Percentiles rank a stretch among this genome's conserved stretches.
phyloP scores from a whole-genome alignment of 2,329 filamentous ascomycete species.

The Fusarium brevicatenulatum region DNA sequence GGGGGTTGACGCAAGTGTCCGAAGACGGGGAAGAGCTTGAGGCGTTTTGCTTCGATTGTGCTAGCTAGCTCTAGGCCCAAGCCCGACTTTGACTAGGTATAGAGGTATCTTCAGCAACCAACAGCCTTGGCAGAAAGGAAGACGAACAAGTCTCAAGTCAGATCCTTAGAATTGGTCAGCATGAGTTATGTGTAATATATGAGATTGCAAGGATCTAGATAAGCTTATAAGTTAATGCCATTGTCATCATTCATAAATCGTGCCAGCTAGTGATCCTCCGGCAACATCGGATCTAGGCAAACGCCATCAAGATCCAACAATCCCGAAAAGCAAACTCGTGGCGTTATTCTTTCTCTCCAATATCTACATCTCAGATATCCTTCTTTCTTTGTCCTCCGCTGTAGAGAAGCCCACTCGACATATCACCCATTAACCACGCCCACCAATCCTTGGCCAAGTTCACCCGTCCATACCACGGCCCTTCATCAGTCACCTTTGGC shows the following conservation, averaged over 20 bases:
- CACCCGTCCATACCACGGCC: conserved; percentile 51
- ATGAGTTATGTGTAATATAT: not conserved
- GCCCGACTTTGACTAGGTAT: not conserved
- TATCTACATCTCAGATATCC: conserved; percentile 4
- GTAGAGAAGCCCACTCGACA: conserved; percentile 49
- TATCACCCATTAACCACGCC: conserved; percentile 45
- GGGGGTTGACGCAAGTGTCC: not conserved
- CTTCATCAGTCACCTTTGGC: conserved; percentile 50
- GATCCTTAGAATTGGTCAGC: not conserved
- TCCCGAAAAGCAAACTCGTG: not conserved
- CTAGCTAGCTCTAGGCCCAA: not conserved
- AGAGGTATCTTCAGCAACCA: not conserved
- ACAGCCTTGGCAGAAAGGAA: not conserved
- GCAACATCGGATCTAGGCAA: not conserved
- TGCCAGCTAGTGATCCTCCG: not conserved
- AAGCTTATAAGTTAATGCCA: not conserved
- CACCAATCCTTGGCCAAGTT: conserved; percentile 46
- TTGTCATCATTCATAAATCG: not conserved
- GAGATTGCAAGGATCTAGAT: no score
- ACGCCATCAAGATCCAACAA: not conserved
- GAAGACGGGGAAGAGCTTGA: not conserved
- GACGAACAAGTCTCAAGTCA: not conserved
- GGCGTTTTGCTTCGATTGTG: not conserved
- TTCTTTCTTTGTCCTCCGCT: conserved; percentile 41
- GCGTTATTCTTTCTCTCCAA: not conserved